These are phyloP conservation scores for Diplotaxis tenuifolia DNA, from an alignment of 345 rosid species.

Conservation along the genomic window DNA sequence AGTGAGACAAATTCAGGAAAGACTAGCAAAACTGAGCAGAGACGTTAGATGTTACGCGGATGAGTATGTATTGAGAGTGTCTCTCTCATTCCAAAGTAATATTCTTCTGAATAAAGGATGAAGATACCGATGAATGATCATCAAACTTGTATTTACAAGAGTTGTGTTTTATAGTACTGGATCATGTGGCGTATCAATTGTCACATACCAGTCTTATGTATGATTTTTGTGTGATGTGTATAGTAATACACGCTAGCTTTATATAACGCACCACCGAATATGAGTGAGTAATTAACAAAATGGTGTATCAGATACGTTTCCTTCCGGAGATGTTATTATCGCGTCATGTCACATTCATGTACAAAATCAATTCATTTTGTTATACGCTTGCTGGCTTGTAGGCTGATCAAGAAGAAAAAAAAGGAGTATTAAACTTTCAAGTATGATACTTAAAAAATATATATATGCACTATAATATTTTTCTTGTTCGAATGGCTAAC, in stretches of 20 bases:
- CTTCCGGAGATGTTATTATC: neutral
- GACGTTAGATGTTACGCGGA: no score
- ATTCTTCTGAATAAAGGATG: no score
- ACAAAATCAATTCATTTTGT: neutral
- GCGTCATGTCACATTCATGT: neutral
- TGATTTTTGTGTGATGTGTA: no score
- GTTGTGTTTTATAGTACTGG: no score
- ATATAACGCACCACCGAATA: neutral
- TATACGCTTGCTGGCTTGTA: neutral
- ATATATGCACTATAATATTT: neutral
- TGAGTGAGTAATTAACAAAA: neutral
- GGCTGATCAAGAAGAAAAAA: neutral
- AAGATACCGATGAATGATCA: no score
- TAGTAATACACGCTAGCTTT: neutral
- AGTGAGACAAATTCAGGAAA: neutral
- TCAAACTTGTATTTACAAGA: no score
- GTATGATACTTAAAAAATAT: neutral
- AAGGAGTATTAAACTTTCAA: neutral
- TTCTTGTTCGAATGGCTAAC: neutral
- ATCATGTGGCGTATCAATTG: no score
- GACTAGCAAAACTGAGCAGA: neutral
- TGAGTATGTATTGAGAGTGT: no score
- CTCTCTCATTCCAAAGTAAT: no score
- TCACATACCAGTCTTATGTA: no score
- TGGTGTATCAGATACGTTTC: neutral